Base-by-base conservation (phyloP, 2,329 filamentous ascomycete genomes). In the Sporothrix protearum region DNA sequence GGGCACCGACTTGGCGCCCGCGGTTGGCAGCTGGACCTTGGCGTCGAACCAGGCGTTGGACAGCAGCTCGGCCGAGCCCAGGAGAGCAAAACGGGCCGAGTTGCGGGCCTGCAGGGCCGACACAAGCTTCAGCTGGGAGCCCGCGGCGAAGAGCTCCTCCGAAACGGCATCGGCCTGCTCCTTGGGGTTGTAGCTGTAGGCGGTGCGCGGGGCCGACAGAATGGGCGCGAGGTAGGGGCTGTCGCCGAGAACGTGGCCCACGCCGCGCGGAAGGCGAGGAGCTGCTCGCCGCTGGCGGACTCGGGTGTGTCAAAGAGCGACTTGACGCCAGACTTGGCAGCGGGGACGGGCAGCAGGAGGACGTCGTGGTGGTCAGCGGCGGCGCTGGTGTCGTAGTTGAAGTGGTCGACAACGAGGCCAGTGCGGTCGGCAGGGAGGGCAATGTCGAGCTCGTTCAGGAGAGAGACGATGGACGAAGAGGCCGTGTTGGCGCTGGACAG, bases 111-210 rank as follows among this genome's bases (percentile, higher is more conserved):
- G 96, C 81, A 97, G 84, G 12, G 91, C 87, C 16, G 94, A 93
- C n/a, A 97, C 88, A 28, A 99, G 85, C 57, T 89, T 88, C 74
- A 99, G 85, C 84, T 99, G 96, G 77, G 86, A 84, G 64, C 96
- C 96, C 70, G 91, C 90, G 36, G 91, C 94, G 78, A 96, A 97
- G 63, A 93, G 79, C 73, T 97, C 74, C 61, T 97, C 94, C 75
- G 96, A 93, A 4, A 93, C 84, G 5, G 82, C 81, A 64, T 89
- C 88, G 53, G 83, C 80, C 78, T 97, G 92, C 74, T 97, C 94
- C 85, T 96, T 96, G 70, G 93, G 91, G 82, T 96, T 95, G 86
- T 97, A 97, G 81, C 89, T 92, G 85, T 99, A 99, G 73, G 94
- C 92, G 10, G 94, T 97, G 76, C 86, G 83, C 25, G 93, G 91